Conservation (phyloP, 371 early-diverging fungal species). For the Rhizopus delemar region DNA sequence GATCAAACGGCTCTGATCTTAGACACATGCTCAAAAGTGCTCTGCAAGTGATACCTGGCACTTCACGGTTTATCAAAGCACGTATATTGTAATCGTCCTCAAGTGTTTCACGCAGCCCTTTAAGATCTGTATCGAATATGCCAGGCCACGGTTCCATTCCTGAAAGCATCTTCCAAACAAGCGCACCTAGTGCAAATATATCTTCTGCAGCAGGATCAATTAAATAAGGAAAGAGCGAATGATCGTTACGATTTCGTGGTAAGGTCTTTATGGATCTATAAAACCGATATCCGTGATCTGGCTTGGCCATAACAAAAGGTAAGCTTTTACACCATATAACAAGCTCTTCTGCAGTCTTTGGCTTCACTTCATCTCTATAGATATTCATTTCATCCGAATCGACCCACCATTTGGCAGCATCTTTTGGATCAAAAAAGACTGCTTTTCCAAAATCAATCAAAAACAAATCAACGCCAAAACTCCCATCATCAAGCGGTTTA, state of each 20-base stretch:
- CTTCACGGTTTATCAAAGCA: conserved; percentile 46
- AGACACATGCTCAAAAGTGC: conserved; percentile 48
- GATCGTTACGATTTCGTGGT: conserved; percentile 53
- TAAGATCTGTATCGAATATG: conserved; percentile 60
- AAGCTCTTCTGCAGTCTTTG: conserved; percentile 39
- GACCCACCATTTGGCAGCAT: conserved; percentile 57
- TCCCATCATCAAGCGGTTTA: conserved; percentile 44
- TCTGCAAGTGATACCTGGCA: conserved; percentile 46
- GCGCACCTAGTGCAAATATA: conserved; percentile 59
- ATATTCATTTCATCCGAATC: conserved; percentile 30
- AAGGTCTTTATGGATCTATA: conserved; percentile 62
- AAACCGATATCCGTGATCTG: conserved; percentile 62
- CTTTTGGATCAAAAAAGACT: conserved; percentile 48
- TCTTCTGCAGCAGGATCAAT: conserved; percentile 64
- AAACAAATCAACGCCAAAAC: conserved; percentile 44
- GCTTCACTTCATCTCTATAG: conserved; percentile 40
- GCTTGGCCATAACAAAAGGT: conserved; percentile 55
- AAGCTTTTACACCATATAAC: conserved; percentile 47
- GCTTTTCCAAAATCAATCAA: conserved; percentile 70
- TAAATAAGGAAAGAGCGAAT: conserved; percentile 39
- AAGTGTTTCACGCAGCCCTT: conserved; percentile 55
- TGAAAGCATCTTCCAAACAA: conserved; percentile 64
- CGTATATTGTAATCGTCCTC: conserved; percentile 51
- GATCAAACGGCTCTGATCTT: conserved; percentile 44
- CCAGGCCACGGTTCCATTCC: conserved; percentile 70